These are phyloP conservation scores for Ustilago hordei DNA, from an alignment of 1,284 basidiomycete species.

Conservation along the genomic window DNA sequence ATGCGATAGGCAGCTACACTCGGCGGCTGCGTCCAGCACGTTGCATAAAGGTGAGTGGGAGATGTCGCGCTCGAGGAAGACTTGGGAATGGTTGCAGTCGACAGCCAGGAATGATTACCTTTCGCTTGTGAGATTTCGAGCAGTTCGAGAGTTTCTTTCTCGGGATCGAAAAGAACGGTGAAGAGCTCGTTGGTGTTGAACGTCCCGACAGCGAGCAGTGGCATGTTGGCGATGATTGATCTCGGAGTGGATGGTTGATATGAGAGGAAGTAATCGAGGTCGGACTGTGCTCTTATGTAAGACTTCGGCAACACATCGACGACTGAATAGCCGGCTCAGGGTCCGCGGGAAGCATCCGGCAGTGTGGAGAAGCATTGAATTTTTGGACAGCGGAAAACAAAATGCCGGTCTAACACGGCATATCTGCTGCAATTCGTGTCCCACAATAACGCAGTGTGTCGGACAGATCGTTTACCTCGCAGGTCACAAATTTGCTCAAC, in stretches of 20 bases:
- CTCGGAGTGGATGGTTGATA: neutral
- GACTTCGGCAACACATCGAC: conserved; percentile 8
- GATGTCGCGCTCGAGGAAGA: neutral
- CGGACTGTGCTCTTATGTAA: conserved; percentile 17
- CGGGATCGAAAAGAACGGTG: conserved; percentile 37
- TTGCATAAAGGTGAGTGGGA: conserved; percentile 48
- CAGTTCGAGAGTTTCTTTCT: conserved; percentile 36
- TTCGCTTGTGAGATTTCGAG: conserved; percentile 36
- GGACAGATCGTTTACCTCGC: no score
- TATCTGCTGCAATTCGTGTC: neutral
- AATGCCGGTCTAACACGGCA: neutral
- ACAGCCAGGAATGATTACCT: conserved; percentile 58
- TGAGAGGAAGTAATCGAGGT: neutral
- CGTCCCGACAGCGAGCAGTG: conserved; percentile 46
- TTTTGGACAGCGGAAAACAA: neutral
- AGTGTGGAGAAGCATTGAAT: neutral
- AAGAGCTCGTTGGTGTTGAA: conserved; percentile 58
- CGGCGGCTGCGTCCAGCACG: conserved; percentile 53
- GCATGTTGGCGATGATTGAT: conserved; percentile 13
- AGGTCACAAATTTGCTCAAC: neutral
- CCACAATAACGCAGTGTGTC: neutral
- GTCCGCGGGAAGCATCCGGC: conserved; percentile 28
- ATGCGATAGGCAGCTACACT: conserved; percentile 53
- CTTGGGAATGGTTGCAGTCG: conserved; percentile 31
- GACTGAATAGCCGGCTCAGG: conserved; percentile 19